Evolutionary conservation across 1,284 basidiomycete genomes (phyloP).

Genomic region (Bondarzewia mesenterica): DNA sequence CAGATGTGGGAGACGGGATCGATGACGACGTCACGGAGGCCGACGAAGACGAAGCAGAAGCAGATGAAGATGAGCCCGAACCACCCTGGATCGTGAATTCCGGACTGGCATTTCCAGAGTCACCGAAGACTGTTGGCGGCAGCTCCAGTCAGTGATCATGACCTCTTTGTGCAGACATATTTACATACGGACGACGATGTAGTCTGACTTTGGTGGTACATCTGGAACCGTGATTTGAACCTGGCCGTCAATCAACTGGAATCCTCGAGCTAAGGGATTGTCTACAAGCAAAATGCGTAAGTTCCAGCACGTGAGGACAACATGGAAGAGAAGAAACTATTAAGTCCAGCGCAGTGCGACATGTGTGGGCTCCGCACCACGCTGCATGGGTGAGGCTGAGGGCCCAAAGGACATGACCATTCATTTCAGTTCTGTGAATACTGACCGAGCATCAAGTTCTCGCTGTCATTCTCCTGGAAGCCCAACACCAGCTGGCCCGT

Average conservation of each 20-base stretch:
- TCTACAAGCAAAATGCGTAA: conserved; percentile 8
- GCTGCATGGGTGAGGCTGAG: background rate
- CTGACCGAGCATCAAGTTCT: conserved; percentile 49
- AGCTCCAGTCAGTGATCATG: conserved; percentile 1
- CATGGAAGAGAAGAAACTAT: background rate
- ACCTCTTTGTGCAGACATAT: conserved; percentile 3
- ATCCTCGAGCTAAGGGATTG: conserved; percentile 44
- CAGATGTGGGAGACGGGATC: background rate
- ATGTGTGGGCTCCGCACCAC: background rate
- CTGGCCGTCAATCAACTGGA: conserved; percentile 42
- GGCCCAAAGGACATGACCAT: background rate
- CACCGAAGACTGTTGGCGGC: conserved; percentile 26
- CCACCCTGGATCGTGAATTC: conserved; percentile 30
- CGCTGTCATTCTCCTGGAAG: conserved; percentile 33
- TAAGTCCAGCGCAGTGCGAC: background rate
- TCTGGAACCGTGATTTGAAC: conserved; percentile 49
- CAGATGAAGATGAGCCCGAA: conserved; percentile 4
- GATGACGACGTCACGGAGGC: background rate
- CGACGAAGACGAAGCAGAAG: conserved; percentile 2
- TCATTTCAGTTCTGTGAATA: conserved; percentile 4
- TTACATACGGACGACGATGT: conserved; percentile 40
- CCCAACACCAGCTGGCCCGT: conserved; percentile 48
- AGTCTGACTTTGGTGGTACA: conserved; percentile 32
- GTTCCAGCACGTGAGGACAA: background rate
- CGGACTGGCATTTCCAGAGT: conserved; percentile 37